Percentiles rank a stretch among this genome's conserved stretches.
phyloP scores from a whole-genome alignment of 805 yeast genomes.

The Babjeviella inositovora region DNA sequence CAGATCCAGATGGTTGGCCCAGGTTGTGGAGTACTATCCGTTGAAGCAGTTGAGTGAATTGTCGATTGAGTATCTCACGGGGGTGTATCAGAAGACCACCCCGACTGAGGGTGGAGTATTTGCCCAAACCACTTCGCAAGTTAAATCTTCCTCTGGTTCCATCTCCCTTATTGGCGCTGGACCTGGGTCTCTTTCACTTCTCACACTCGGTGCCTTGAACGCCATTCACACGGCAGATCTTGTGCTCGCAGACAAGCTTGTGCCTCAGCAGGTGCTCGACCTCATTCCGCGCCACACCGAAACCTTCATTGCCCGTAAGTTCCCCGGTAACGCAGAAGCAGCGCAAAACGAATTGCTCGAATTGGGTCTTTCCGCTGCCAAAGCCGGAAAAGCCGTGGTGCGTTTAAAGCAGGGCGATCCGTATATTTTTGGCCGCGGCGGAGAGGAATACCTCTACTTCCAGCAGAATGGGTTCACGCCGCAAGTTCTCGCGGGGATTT shows the following conservation, averaged over 20 bases:
- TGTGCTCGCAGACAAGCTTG: slow-evolving; percentile 80
- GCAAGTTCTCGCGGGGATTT: slow-evolving; percentile 69
- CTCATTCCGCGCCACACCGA: slow-evolving; percentile 66
- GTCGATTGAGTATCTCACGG: slow-evolving; percentile 38
- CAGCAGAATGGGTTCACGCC: slow-evolving; percentile 53
- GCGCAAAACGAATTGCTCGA: slow-evolving; percentile 77
- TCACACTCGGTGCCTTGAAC: slow-evolving; percentile 74
- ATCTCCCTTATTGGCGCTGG: slow-evolving; percentile 89
- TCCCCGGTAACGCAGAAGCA: slow-evolving; percentile 91
- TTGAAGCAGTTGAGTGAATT: slow-evolving; percentile 43
- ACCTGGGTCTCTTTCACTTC: slow-evolving; percentile 73
- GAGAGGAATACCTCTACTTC: slow-evolving; percentile 75
- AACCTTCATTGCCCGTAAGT: slow-evolving; percentile 77
- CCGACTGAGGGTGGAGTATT: not conserved
- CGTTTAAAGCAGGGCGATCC: slow-evolving; percentile 95
- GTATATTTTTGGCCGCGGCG: slow-evolving; percentile 91
- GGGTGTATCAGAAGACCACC: slow-evolving; percentile 14
- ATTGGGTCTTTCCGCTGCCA: slow-evolving; percentile 52
- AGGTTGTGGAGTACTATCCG: slow-evolving; percentile 85
- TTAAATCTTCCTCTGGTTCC: slow-evolving; percentile 20
- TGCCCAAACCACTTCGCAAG: not conserved
- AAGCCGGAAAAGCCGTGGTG: slow-evolving; percentile 62
- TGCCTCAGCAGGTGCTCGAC: slow-evolving; percentile 75
- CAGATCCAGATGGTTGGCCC: slow-evolving; percentile 74
- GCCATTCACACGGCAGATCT: slow-evolving; percentile 74